Conservation (phyloP, 2,329 filamentous ascomycete species). For the Zymoseptoria tritici region DNA sequence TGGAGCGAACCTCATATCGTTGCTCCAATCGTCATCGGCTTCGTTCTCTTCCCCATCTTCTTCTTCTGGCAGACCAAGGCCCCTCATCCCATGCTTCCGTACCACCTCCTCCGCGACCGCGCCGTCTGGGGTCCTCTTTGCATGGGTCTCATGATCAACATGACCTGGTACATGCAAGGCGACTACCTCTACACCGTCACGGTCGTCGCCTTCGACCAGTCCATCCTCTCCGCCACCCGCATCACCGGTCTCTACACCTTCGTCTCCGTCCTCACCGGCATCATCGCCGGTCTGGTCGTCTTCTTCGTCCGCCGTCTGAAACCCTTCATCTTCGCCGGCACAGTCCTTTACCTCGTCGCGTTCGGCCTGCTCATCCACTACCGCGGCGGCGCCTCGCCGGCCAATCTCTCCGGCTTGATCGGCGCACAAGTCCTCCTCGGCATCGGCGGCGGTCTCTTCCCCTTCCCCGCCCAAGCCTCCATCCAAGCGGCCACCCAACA, state of each 20-base stretch:
- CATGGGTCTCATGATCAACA: constrained; percentile 51
- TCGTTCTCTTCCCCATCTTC: constrained; percentile 44
- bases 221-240: constrained; percentile 49
- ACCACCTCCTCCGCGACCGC: constrained; percentile 53
- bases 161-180: constrained; percentile 56
- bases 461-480: constrained; percentile 44
- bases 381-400: constrained; percentile 44
- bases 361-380: constrained; percentile 58
- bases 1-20: constrained; percentile 49
- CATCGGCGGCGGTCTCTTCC: constrained; percentile 57
- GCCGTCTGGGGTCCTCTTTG: constrained; percentile 57
- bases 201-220: constrained; percentile 54
- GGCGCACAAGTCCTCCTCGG: constrained; percentile 57
- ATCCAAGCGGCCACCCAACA: constrained; percentile 46
- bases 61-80: constrained; percentile 48
- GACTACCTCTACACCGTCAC: constrained; percentile 59
- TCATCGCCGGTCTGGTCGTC: constrained; percentile 50
- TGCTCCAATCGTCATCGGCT: constrained; percentile 45
- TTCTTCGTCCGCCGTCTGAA: constrained; percentile 54
- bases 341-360: constrained; percentile 54
- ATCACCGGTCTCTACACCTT: constrained; percentile 55
- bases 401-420: constrained; percentile 50
- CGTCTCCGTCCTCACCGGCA: constrained; percentile 51
- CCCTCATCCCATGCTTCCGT: constrained; percentile 51
- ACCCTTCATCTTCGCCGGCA: constrained; percentile 55